These are phyloP conservation scores for Amaranthus palmeri DNA, from an alignment of 148 eudicot species.

Conservation along the genomic window DNA sequence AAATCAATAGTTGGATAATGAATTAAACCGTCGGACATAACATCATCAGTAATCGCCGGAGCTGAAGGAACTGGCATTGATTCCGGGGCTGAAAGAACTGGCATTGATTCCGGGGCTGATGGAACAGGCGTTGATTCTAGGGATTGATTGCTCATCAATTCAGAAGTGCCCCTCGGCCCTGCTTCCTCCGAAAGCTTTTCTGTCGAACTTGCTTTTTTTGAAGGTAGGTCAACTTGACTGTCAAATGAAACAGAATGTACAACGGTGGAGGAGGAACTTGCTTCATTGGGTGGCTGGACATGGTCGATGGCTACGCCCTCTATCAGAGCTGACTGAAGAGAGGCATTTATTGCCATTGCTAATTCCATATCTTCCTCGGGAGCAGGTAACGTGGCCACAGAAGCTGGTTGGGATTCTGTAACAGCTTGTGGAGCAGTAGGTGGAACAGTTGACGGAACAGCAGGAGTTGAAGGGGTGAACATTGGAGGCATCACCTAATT, in stretches of 20 bases:
- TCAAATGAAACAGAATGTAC: not conserved
- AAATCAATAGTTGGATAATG: slow-evolving; percentile 67
- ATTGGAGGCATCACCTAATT: slow-evolving; percentile 58
- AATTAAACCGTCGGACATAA: slow-evolving; percentile 46
- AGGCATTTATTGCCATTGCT: slow-evolving; percentile 72
- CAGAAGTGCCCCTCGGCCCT: slow-evolving; percentile 32
- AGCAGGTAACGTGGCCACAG: slow-evolving; percentile 25
- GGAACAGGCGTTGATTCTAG: slow-evolving; percentile 36
- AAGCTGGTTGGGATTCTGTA: slow-evolving; percentile 24
- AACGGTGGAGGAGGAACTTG: slow-evolving; percentile 34
- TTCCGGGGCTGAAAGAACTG: slow-evolving; percentile 69
- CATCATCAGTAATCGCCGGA: slow-evolving; percentile 39
- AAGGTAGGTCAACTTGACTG: slow-evolving; percentile 17
- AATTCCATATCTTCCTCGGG: slow-evolving; percentile 50
- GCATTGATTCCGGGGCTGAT: slow-evolving; percentile 29
- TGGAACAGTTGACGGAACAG: slow-evolving; percentile 27
- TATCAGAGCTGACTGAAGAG: slow-evolving; percentile 54
- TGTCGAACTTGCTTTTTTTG: slow-evolving; percentile 31
- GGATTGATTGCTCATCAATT: slow-evolving; percentile 21
- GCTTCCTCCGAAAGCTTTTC: slow-evolving; percentile 29
- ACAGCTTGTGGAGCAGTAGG: slow-evolving; percentile 22
- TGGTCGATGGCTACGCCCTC: slow-evolving; percentile 32
- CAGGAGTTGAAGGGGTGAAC: slow-evolving; percentile 41
- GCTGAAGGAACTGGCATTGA: slow-evolving; percentile 59
- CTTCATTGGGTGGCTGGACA: slow-evolving; percentile 19